Conservation (phyloP, 2,329 filamentous ascomycete genomes). For the Beauveria brongniartii region DNA sequence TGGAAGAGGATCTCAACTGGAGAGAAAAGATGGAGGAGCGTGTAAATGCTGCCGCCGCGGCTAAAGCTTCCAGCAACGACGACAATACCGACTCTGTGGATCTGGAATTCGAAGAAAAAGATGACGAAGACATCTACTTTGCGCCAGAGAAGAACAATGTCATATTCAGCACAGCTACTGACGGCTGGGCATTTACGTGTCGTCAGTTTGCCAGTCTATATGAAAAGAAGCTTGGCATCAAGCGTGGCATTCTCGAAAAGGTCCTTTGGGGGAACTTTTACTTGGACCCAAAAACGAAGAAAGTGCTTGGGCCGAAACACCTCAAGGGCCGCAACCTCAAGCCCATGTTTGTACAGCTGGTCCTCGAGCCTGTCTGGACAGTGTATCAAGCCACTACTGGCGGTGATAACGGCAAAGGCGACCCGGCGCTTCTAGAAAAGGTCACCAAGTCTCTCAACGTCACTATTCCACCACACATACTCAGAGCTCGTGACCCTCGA, state of each 20-base stretch:
- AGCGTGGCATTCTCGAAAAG: conserved; percentile 78
- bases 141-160: conserved; percentile 98
- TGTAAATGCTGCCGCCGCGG: conserved; percentile 60
- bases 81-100: conserved; percentile 49
- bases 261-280: conserved; percentile 97
- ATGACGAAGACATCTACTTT: conserved; percentile 97
- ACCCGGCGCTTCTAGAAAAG: conserved; percentile 77
- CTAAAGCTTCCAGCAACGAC: conserved; percentile 43
- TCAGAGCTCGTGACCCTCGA: conserved; percentile 75
- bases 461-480: conserved; percentile 73
- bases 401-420: conserved; percentile 73
- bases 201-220: conserved; percentile 89
- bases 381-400: conserved; percentile 87
- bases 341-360: conserved; percentile 94
- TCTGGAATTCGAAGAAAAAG: conserved; percentile 73
- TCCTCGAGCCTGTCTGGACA: conserved; percentile 93
- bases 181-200: conserved; percentile 98
- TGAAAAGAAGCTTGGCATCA: conserved; percentile 95
- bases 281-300: conserved; percentile 92
- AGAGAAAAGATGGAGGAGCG: conserved; percentile 85
- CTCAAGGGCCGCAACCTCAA: conserved; percentile 86
- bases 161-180: conserved; percentile 94
- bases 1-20: conserved; percentile 98
- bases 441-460: conserved; percentile 88
- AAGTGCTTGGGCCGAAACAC: conserved; percentile 83